phyloP scores from a whole-genome alignment of 495 filamentous ascomycete genomes.

The Hypoxylon cercidicola region DNA sequence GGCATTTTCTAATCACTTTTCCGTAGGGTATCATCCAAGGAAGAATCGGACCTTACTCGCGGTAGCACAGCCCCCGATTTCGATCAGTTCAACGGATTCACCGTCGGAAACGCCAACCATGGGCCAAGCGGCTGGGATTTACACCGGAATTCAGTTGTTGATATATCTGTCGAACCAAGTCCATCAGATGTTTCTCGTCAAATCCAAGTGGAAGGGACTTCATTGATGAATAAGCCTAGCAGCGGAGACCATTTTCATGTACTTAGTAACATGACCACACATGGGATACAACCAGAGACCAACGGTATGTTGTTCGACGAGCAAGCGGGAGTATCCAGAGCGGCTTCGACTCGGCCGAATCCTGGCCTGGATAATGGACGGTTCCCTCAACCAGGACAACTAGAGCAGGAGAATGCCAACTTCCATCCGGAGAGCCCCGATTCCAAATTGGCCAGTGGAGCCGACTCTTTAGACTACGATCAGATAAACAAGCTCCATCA shows the following conservation, averaged over 20 bases:
- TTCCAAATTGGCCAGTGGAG: conserved; percentile 4
- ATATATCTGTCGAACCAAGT: conserved; percentile 18
- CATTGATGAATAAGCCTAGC: conserved; percentile 9
- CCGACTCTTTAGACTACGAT: neutral
- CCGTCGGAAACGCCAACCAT: neutral
- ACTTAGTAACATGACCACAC: neutral
- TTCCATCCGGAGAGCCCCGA: conserved; percentile 1
- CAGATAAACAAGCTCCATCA: conserved; percentile 7
- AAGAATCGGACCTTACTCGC: conserved; percentile 5
- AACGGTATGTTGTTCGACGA: conserved; percentile 5
- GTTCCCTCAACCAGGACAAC: neutral
- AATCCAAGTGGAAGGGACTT: conserved; percentile 19
- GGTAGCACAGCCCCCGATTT: conserved; percentile 19
- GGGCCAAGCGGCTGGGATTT: conserved; percentile 15
- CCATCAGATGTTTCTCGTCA: conserved; percentile 21
- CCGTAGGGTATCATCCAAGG: conserved; percentile 22
- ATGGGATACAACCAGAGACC: neutral
- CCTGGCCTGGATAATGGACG: neutral
- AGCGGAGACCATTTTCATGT: conserved; percentile 5
- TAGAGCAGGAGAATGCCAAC: conserved; percentile 1
- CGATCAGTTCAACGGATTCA: conserved; percentile 7
- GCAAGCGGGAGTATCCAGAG: conserved; percentile 9
- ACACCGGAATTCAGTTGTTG: conserved; percentile 17
- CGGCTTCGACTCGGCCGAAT: conserved; percentile 3
- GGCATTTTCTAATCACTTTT: conserved; percentile 26